Evolutionary conservation across 2,329 filamentous ascomycete genomes (phyloP), one percentile per base, ranked within the genome.

Genomic region (Curvularia spicifera): DNA sequence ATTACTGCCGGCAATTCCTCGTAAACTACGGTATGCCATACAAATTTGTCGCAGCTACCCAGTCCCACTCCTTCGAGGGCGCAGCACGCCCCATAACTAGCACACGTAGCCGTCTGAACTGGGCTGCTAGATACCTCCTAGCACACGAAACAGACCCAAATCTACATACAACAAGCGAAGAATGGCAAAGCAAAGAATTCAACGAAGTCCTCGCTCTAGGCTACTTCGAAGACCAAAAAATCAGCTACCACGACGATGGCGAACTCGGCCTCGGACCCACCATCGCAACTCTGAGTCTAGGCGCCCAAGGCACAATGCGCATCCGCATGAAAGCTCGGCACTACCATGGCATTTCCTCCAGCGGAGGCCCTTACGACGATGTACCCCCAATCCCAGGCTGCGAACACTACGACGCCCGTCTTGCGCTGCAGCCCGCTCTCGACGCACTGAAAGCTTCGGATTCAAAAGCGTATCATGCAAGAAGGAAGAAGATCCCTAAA

Each of bases 181-280:
- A 45, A 3, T 65, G 57, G 56, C 54, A 50, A 26, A 46, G 71
- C 22, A 60, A 76, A 0, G 77, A 81, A 5, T 89, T 89, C 75
- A 90, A 90, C 59, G 88, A 90, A 68, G 74, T 87, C 5, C 81
- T 90, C 0, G 81, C 83, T 2, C 77, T 90, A 0, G 86, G 84
- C 0, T 91, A 90, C 68, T 84, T 89, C 65, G 80, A 88, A 65
- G 74, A 80, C 0, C 83, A 86, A 48, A 79, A 80, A 28, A 89
- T 90, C 52, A 80, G 77, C 28, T 88, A 83, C 64, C 87, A 90
- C 57, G 87, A 90, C 56, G 88, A 90, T 63, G 88, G 88, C 4
- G 88, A 90, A 67, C 76, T 75, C 9, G 84, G 85, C 3, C 77
- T 90, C 0, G 87, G 87, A 0, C 84, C 86, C 0, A 86, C 84